A percentile compares a stretch with the other conserved stretches of the same genome.
Evolutionary conservation across 1,284 basidiomycete genomes (phyloP).

Genomic region (Sutorius eximius): DNA sequence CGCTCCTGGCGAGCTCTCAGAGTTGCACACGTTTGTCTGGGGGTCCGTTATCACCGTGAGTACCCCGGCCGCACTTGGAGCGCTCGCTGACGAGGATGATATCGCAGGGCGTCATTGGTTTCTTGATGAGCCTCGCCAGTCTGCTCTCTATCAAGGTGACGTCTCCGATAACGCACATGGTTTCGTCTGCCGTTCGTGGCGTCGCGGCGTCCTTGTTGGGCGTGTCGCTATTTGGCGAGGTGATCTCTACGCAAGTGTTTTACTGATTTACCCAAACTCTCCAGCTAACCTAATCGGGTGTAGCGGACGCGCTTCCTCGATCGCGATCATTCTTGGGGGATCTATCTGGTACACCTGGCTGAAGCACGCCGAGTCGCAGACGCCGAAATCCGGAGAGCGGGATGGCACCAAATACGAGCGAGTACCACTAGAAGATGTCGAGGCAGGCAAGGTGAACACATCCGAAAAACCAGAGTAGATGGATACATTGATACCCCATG

Average conservation of each 20-base stretch:
- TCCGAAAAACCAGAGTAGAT: slow-evolving; percentile 34
- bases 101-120: slow-evolving; percentile 73
- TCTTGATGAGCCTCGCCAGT: slow-evolving; percentile 89
- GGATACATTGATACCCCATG: slow-evolving; percentile 17
- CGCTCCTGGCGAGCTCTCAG: slow-evolving; percentile 41
- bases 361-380: slow-evolving; percentile 67
- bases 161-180: slow-evolving; percentile 90
- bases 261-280: background rate
- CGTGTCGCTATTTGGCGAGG: slow-evolving; percentile 72
- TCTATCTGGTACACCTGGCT: slow-evolving; percentile 87
- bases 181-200: slow-evolving; percentile 82
- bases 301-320: slow-evolving; percentile 79
- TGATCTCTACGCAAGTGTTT: slow-evolving; percentile 66
- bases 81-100: slow-evolving; percentile 2
- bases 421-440: slow-evolving; percentile 51
- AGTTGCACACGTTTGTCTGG: slow-evolving; percentile 68
- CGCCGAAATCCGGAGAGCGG: slow-evolving; percentile 28
- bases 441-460: slow-evolving; percentile 40
- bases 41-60: slow-evolving; percentile 76
- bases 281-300: slow-evolving; percentile 11
- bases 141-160: slow-evolving; percentile 88
- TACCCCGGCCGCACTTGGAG: slow-evolving; percentile 4
- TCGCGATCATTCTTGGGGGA: slow-evolving; percentile 75
- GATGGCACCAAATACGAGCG: slow-evolving; percentile 42
- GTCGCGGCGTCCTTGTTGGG: slow-evolving; percentile 79